These are phyloP conservation scores for Rhypophila decipiens DNA, from an alignment of 495 filamentous ascomycete species.

Conservation along the genomic window DNA sequence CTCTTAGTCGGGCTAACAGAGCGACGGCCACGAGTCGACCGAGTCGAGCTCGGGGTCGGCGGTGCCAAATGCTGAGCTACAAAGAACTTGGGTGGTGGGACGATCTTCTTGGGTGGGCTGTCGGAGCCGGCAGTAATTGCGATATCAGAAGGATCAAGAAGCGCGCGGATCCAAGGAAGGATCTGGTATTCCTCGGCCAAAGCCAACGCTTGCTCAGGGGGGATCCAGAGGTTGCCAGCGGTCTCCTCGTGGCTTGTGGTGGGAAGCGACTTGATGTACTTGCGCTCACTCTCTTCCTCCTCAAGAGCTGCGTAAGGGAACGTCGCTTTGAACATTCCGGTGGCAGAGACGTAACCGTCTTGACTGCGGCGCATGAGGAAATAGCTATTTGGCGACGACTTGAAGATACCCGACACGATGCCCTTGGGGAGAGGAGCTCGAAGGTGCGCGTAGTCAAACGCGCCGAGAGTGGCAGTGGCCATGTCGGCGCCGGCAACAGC, in stretches of 20 bases:
- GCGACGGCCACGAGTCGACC: constrained; percentile 42
- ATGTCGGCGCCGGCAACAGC: constrained; percentile 57
- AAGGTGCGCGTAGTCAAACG: constrained; percentile 93
- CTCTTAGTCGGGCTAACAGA: constrained; percentile 50
- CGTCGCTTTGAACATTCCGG: constrained; percentile 98
- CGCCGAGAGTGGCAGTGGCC: constrained; percentile 67
- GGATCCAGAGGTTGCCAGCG: constrained; percentile 94
- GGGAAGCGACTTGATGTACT: constrained; percentile 71
- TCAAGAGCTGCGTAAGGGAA: constrained; percentile 84
- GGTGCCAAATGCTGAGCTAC: constrained; percentile 33
- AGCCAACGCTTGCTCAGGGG: constrained; percentile 71
- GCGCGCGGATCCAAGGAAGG: constrained; percentile 78
- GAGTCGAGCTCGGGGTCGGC: constrained; percentile 36
- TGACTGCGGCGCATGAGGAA: constrained; percentile 95
- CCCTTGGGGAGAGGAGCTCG: constrained; percentile 85
- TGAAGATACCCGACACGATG: constrained; percentile 87
- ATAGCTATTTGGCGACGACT: constrained; percentile 78
- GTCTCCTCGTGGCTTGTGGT: constrained; percentile 85
- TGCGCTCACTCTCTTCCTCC: constrained; percentile 83
- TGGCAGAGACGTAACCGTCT: constrained; percentile 91
- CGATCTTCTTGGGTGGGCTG: constrained; percentile 58
- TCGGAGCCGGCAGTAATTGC: constrained; percentile 33
- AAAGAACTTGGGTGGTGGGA: constrained; percentile 60
- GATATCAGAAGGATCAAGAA: constrained; percentile 74
- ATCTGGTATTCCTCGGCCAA: constrained; percentile 78